Percentiles rank a stretch among this genome's conserved stretches.
Evolutionary conservation across 495 filamentous ascomycete genomes (phyloP).

Genomic region (Oidiodendron maius): DNA sequence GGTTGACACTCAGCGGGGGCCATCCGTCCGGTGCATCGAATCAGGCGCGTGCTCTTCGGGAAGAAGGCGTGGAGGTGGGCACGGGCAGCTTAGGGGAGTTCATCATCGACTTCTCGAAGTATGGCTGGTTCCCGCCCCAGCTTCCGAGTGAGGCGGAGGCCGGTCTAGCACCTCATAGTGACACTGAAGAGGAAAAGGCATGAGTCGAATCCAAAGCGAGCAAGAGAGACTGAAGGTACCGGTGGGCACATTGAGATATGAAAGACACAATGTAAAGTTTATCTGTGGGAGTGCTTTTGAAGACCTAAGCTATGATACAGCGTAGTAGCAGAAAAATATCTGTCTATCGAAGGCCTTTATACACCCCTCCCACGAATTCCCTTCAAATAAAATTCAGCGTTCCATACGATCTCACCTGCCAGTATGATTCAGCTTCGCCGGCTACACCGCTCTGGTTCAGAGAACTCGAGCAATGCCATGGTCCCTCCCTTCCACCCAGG

Average conservation of each 20-base stretch:
- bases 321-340: conserved; percentile 9
- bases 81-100: conserved; percentile 62
- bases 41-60: conserved; percentile 60
- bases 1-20: conserved; percentile 38
- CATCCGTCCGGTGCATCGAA: conserved; percentile 57
- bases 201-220: not conserved
- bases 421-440: conserved; percentile 20
- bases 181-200: conserved; percentile 10
- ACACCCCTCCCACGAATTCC: conserved; percentile 7
- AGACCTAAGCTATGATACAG: conserved; percentile 21
- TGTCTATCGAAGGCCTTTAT: conserved; percentile 2
- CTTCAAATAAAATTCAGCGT: conserved; percentile 8
- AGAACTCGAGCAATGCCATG: conserved; percentile 13
- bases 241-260: not conserved
- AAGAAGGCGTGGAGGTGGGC: conserved; percentile 65
- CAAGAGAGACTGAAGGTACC: not conserved
- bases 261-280: not conserved
- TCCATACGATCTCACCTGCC: conserved; percentile 14
- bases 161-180: conserved; percentile 10
- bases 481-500: conserved; percentile 24
- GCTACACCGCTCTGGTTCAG: conserved; percentile 2
- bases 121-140: conserved; percentile 70
- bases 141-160: conserved; percentile 32
- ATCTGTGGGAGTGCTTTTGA: conserved; percentile 11
- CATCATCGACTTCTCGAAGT: conserved; percentile 57